Conservation (phyloP, 768 basidiomycete species). For the Punctularia strigosozonata region DNA sequence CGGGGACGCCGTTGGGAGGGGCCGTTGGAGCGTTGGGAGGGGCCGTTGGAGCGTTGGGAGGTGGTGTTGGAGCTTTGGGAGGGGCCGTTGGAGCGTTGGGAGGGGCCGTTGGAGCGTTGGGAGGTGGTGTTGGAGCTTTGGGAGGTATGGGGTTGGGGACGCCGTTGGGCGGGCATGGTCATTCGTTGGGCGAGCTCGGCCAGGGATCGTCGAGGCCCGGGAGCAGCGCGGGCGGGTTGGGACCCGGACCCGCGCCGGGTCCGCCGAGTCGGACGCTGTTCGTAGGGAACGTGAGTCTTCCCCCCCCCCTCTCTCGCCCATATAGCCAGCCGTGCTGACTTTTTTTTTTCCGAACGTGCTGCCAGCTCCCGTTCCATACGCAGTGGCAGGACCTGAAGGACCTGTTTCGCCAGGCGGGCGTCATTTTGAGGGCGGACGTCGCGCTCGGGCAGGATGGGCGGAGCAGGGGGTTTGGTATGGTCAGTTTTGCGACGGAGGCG, state of each 20-base stretch:
- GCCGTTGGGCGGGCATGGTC: too few species aligned
- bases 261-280: slow-evolving; percentile 51
- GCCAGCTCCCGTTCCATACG: slow-evolving; percentile 79
- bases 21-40: too few species aligned
- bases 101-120: too few species aligned
- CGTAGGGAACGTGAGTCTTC: slow-evolving; percentile 71
- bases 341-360: neutral
- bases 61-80: too few species aligned
- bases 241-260: slow-evolving; percentile 13
- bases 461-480: slow-evolving; percentile 88
- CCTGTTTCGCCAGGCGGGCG: slow-evolving; percentile 83
- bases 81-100: too few species aligned
- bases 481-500: slow-evolving; percentile 69
- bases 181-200: too few species aligned
- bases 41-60: too few species aligned
- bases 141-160: too few species aligned
- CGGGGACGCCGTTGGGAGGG: too few species aligned
- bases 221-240: too few species aligned
- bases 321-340: neutral
- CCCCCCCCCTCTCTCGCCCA: neutral
- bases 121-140: too few species aligned
- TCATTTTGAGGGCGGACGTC: slow-evolving; percentile 84
- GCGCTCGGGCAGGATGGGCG: slow-evolving; percentile 81
- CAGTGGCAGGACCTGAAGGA: slow-evolving; percentile 99
- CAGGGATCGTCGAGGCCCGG: too few species aligned